Percentiles rank a stretch among this genome's conserved stretches.
These are phyloP conservation scores for Colletotrichum spaethianum DNA, from an alignment of 2,329 filamentous ascomycete genomes.

Conservation along the genomic window DNA sequence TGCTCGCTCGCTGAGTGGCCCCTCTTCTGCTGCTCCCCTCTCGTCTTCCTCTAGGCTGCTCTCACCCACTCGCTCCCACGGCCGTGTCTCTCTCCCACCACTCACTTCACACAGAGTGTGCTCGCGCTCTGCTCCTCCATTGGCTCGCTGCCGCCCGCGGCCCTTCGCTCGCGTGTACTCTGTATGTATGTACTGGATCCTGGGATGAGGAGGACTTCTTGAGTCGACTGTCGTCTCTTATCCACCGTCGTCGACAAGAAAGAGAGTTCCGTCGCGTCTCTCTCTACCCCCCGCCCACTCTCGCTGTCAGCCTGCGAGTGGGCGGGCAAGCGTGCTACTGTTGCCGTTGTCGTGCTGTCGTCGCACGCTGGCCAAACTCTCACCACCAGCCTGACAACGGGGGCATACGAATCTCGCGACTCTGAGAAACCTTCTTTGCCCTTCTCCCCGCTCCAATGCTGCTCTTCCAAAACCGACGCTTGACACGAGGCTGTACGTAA, in stretches of 20 bases:
- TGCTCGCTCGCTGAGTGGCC: neutral
- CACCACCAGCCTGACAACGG: constrained; percentile 33
- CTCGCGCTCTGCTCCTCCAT: constrained; percentile 24
- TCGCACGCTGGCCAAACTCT: constrained; percentile 25
- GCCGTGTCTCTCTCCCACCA: neutral
- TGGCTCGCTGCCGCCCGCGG: constrained; percentile 29
- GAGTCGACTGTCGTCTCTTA: neutral
- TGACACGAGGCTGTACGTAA: constrained; percentile 1
- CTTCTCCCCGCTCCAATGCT: neutral
- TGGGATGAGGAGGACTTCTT: neutral
- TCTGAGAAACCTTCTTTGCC: neutral
- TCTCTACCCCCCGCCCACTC: constrained; percentile 1
- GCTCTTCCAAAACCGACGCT: neutral
- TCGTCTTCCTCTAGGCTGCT: neutral
- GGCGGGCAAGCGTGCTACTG: neutral
- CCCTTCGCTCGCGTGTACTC: too few species aligned
- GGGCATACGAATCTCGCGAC: constrained; percentile 16
- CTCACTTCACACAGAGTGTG: constrained; percentile 12
- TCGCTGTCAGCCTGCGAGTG: constrained; percentile 1
- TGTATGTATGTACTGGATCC: too few species aligned
- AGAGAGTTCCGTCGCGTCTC: neutral
- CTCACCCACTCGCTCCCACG: constrained; percentile 1
- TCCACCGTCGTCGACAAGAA: neutral
- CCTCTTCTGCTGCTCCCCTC: neutral
- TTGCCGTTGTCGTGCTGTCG: constrained; percentile 19